Evolutionary conservation across 371 early-diverging fungal species (phyloP).

Genomic region (Mucor indicus): DNA sequence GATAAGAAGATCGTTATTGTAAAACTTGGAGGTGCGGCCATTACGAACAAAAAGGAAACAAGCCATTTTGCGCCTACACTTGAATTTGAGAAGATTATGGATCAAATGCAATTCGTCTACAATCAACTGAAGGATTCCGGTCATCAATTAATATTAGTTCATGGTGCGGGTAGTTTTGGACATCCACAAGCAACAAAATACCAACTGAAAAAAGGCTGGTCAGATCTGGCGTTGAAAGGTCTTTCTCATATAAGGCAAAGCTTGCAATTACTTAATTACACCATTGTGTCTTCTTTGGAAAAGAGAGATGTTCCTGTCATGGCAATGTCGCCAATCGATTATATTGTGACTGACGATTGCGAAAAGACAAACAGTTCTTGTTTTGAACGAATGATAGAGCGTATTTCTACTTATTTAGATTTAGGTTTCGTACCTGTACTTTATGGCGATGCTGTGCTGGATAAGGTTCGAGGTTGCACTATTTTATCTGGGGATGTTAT

Average conservation of each 20-base stretch:
- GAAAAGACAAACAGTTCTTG: constrained; percentile 12
- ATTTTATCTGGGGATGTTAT: constrained; percentile 49
- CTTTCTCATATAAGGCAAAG: constrained; percentile 29
- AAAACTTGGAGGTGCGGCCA: constrained; percentile 49
- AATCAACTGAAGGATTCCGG: constrained; percentile 10
- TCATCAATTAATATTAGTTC: constrained; percentile 33
- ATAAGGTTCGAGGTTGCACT: constrained; percentile 34
- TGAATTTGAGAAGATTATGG: constrained; percentile 12
- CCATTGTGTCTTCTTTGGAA: constrained; percentile 21
- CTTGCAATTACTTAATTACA: constrained; percentile 22
- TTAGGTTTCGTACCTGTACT: constrained; percentile 45
- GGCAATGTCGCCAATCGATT: constrained; percentile 37
- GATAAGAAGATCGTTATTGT: constrained; percentile 29
- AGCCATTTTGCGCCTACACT: constrained; percentile 23
- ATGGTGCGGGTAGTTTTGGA: constrained; percentile 53
- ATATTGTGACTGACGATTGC: constrained; percentile 25
- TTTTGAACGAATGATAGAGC: constrained; percentile 13
- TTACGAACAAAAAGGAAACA: constrained; percentile 37
- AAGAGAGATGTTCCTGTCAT: constrained; percentile 29
- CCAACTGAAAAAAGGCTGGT: constrained; percentile 37
- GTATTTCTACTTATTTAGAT: constrained; percentile 20
- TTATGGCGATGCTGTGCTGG: constrained; percentile 49
- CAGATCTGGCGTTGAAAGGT: constrained; percentile 7
- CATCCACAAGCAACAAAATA: constrained; percentile 46
- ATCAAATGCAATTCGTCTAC: constrained; percentile 30